Conservation (phyloP, 1,284 basidiomycete genomes). For the Trichosporon asahii region DNA sequence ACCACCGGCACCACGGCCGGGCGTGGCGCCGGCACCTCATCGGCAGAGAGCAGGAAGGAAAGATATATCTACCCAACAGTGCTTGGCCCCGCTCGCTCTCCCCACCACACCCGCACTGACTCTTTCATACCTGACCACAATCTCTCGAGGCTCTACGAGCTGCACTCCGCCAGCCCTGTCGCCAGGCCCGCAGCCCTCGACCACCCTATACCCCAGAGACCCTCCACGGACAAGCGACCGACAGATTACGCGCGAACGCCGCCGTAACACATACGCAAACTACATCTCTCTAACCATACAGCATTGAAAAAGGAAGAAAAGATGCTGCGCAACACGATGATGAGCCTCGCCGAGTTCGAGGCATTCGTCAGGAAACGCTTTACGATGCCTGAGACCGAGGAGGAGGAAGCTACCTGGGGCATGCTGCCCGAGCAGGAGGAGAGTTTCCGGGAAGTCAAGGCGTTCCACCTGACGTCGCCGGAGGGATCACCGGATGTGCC, state of each 20-base stretch:
- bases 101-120: not conserved
- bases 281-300: too few relatives aligned
- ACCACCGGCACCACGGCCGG: too few relatives aligned
- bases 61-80: not conserved
- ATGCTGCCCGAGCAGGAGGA: slow-evolving; percentile 1
- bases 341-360: not conserved
- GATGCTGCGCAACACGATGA: not conserved
- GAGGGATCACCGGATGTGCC: not conserved
- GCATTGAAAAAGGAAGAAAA: not conserved
- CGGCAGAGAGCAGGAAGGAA: not conserved
- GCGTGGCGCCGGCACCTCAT: too few relatives aligned
- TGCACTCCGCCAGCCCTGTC: not conserved
- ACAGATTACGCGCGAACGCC: not conserved
- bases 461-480: not conserved
- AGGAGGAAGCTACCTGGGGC: not conserved
- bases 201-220: not conserved
- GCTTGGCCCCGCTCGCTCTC: not conserved
- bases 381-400: not conserved
- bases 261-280: too few relatives aligned
- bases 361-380: not conserved
- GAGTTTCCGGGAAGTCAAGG: not conserved
- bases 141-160: not conserved
- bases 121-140: not conserved
- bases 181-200: not conserved
- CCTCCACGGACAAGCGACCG: not conserved